Percentiles rank a stretch among this genome's conserved stretches.
phyloP scores from a whole-genome alignment of 2,329 filamentous ascomycete genomes.

The Metarhizium robertsii region DNA sequence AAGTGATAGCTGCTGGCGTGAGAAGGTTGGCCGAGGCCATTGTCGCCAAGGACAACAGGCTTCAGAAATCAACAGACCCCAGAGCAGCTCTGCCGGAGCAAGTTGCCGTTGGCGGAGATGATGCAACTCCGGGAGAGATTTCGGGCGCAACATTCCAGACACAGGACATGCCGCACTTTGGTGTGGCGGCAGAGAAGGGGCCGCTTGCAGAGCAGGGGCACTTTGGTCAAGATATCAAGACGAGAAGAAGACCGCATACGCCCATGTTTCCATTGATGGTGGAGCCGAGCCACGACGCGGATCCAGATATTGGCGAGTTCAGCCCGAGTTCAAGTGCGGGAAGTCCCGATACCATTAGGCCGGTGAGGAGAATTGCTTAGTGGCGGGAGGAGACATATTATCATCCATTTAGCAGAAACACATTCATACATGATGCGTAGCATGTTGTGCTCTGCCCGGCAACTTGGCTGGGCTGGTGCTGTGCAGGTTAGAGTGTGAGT shows the following conservation, averaged over 20 bases:
- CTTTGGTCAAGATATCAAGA: not conserved
- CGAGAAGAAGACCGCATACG: not conserved
- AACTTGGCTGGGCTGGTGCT: no score
- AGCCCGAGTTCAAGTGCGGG: constrained; percentile 4
- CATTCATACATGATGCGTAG: not conserved
- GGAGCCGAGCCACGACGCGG: not conserved
- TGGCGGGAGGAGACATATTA: not conserved
- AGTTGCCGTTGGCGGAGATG: constrained; percentile 18
- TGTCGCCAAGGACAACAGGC: constrained; percentile 25
- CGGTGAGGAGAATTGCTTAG: constrained; percentile 1
- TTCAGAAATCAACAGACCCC: constrained; percentile 19
- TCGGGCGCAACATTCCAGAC: constrained; percentile 3
- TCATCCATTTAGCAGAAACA: not conserved
- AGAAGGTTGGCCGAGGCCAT: constrained; percentile 31
- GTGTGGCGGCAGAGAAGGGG: not conserved
- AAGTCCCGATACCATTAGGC: constrained; percentile 10
- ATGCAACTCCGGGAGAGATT: constrained; percentile 12
- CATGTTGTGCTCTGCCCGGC: not conserved
- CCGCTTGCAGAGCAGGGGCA: not conserved
- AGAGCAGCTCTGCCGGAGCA: constrained; percentile 22
- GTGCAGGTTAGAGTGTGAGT: no score
- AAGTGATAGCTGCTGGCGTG: constrained; percentile 32
- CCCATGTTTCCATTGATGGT: not conserved
- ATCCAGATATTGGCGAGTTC: not conserved
- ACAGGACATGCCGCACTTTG: not conserved